Conservation (phyloP, 371 early-diverging fungal genomes). For the Mucor ambiguus region DNA sequence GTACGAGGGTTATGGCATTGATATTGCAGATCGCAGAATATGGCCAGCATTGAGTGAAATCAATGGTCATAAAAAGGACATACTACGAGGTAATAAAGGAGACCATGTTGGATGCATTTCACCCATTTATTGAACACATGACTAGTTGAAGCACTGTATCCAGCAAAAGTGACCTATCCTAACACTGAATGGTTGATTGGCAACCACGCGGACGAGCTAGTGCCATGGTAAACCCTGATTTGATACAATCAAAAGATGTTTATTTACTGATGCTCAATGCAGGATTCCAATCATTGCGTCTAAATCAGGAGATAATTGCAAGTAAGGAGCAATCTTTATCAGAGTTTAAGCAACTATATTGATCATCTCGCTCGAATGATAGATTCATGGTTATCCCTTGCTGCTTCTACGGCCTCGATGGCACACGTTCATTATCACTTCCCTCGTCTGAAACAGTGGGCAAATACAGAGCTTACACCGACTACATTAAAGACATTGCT, state of each 20-base stretch:
- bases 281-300: constrained; percentile 80
- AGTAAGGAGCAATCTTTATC: constrained; percentile 39
- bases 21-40: constrained; percentile 76
- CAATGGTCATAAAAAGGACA: constrained; percentile 19
- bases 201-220: constrained; percentile 91
- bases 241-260: not conserved
- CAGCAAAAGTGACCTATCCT: constrained; percentile 49
- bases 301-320: constrained; percentile 57
- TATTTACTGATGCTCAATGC: constrained; percentile 10
- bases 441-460: constrained; percentile 53
- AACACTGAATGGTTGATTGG: constrained; percentile 84
- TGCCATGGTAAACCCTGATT: constrained; percentile 69
- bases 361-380: not conserved
- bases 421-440: constrained; percentile 53
- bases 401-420: constrained; percentile 76
- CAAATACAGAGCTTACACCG: constrained; percentile 74
- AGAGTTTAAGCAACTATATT: not conserved
- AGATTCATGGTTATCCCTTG: constrained; percentile 85
- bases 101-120: not conserved
- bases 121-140: not conserved
- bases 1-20: constrained; percentile 79
- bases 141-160: constrained; percentile 65
- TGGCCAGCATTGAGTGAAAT: constrained; percentile 59
- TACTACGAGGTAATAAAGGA: constrained; percentile 36
- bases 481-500: constrained; percentile 63